Conservation (phyloP, 1,139 yeast species). For the Hemisphaericaspora xylofermentans region DNA sequence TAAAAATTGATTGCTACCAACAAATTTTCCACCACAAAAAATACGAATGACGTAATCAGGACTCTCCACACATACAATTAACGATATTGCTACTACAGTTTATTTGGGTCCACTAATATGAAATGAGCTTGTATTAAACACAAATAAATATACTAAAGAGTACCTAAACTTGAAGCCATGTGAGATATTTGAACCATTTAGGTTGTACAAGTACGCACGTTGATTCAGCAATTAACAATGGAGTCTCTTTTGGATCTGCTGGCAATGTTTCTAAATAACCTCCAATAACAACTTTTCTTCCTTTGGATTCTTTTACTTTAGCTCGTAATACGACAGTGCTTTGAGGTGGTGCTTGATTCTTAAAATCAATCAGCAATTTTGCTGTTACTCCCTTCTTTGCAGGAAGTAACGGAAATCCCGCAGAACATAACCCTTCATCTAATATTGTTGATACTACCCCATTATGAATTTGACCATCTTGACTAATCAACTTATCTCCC, state of each 20-base stretch:
- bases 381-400: constrained; percentile 91
- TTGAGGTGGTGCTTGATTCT: constrained; percentile 64
- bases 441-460: constrained; percentile 81
- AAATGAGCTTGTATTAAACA: too few relatives aligned
- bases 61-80: not conserved
- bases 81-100: not conserved
- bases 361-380: constrained; percentile 61
- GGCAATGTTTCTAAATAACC: constrained; percentile 59
- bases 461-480: constrained; percentile 78
- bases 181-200: constrained; percentile 69
- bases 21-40: not conserved
- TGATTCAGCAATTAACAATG: constrained; percentile 52
- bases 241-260: constrained; percentile 20
- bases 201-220: constrained; percentile 73
- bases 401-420: constrained; percentile 87
- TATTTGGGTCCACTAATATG: too few relatives aligned
- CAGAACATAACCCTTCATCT: constrained; percentile 83
- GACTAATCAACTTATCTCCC: constrained; percentile 64
- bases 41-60: not conserved
- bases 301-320: constrained; percentile 62
- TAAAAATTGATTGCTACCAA: not conserved
- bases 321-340: constrained; percentile 69
- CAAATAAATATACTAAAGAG: not conserved
- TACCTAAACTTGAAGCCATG: constrained; percentile 50
- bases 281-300: constrained; percentile 75